Percentiles rank a stretch among this genome's conserved stretches.
Evolutionary conservation across 2,329 filamentous ascomycete species (phyloP).

Genomic region (Mollisia scopiformis): DNA sequence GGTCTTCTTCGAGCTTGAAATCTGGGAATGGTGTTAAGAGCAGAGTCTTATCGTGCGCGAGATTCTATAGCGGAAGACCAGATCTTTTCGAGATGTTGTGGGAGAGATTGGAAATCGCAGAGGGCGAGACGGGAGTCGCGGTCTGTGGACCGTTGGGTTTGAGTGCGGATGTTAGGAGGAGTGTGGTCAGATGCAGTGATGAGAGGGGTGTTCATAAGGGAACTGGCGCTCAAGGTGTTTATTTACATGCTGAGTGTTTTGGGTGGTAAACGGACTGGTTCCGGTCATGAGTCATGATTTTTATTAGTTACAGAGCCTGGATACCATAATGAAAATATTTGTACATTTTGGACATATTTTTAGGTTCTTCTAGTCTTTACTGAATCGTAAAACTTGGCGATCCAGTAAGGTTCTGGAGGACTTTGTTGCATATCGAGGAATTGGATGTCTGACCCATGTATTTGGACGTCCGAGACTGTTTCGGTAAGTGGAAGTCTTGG

Average conservation of each 20-base stretch:
- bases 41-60: not conserved
- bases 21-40: conserved; percentile 36
- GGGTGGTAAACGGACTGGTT: conserved; percentile 39
- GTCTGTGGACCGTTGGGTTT: conserved; percentile 62
- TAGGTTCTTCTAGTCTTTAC: too few species aligned
- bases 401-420: not conserved
- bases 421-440: not conserved
- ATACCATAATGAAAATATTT: not conserved
- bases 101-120: conserved; percentile 57
- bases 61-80: not conserved
- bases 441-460: not conserved
- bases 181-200: conserved; percentile 60
- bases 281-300: not conserved
- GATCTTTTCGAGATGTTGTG: not conserved
- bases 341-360: not conserved
- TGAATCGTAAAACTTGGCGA: too few species aligned
- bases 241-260: conserved; percentile 61
- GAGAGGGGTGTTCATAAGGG: conserved; percentile 70
- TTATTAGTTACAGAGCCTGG: too few species aligned
- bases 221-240: conserved; percentile 66
- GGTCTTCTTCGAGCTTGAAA: conserved; percentile 39
- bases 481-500: not conserved
- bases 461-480: not conserved
- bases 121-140: conserved; percentile 64
- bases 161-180: conserved; percentile 55